Evolutionary conservation across 208 protist genomes (phyloP).

Genomic region (Trypanosoma melophagium): DNA sequence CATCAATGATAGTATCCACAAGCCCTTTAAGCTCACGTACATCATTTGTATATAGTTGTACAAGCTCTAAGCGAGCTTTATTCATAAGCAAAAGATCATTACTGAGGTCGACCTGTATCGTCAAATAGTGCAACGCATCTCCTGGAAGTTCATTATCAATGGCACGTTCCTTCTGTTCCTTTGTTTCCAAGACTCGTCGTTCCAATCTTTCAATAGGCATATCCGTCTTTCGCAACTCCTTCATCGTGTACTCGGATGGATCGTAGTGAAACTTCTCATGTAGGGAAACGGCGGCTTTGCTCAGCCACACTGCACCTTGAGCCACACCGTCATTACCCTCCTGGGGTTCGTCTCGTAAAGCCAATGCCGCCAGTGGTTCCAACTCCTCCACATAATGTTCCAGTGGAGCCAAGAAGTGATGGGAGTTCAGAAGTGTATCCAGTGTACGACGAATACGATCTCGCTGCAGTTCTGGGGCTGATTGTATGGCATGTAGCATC

Average conservation of each 20-base stretch:
- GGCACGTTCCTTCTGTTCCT: conserved; percentile 60
- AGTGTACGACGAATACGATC: conserved; percentile 60
- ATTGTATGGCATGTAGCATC: conserved; percentile 31
- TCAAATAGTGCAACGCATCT: conserved; percentile 60
- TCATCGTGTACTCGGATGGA: conserved; percentile 61
- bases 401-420: conserved; percentile 60
- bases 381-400: conserved; percentile 50
- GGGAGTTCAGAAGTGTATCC: conserved; percentile 61
- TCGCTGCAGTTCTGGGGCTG: conserved; percentile 32
- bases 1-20: conserved; percentile 53
- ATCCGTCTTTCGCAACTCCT: conserved; percentile 66
- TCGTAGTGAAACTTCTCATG: conserved; percentile 75
- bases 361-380: conserved; percentile 44
- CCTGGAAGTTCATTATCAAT: conserved; percentile 56
- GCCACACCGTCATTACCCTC: conserved; percentile 8
- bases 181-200: conserved; percentile 45
- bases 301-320: conserved; percentile 35
- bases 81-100: conserved; percentile 84
- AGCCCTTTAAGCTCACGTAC: conserved; percentile 46
- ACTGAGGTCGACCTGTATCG: conserved; percentile 77
- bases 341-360: conserved; percentile 22
- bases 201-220: conserved; percentile 57
- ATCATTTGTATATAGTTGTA: conserved; percentile 61
- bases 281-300: conserved; percentile 58
- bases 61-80: conserved; percentile 73